These are phyloP conservation scores for Mycena kentingensis DNA, from an alignment of 768 basidiomycete species.

Conservation along the genomic window DNA sequence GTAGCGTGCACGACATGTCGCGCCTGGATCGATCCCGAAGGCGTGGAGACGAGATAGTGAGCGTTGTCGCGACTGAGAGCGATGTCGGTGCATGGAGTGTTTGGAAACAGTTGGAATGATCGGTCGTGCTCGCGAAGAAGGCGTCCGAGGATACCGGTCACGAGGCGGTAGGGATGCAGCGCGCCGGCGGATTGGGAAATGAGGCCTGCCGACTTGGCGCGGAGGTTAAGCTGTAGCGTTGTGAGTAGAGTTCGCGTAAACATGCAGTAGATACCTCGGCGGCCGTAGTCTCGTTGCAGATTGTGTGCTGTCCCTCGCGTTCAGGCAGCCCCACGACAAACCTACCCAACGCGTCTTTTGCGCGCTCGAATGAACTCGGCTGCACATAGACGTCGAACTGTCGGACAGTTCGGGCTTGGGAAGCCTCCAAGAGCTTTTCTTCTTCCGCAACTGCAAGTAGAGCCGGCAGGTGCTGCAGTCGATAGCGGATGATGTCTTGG, in stretches of 20 bases:
- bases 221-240: slow-evolving; percentile 49
- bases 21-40: slow-evolving; percentile 57
- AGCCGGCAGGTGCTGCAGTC: slow-evolving; percentile 56
- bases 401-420: slow-evolving; percentile 60
- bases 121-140: slow-evolving; percentile 50
- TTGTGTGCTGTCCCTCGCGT: slow-evolving; percentile 40
- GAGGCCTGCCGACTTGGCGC: slow-evolving; percentile 47
- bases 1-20: slow-evolving; percentile 80
- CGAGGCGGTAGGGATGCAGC: slow-evolving; percentile 69
- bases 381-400: slow-evolving; percentile 59
- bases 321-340: slow-evolving; percentile 56
- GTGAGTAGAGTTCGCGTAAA: not conserved
- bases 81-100: slow-evolving; percentile 64
- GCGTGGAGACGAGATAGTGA: slow-evolving; percentile 60
- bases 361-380: slow-evolving; percentile 40
- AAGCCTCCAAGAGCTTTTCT: slow-evolving; percentile 51
- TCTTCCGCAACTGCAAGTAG: slow-evolving; percentile 52
- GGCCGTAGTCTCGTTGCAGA: slow-evolving; percentile 32
- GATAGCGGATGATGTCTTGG: slow-evolving; percentile 58
- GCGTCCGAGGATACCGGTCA: slow-evolving; percentile 58
- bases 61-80: slow-evolving; percentile 24
- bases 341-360: slow-evolving; percentile 43
- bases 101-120: slow-evolving; percentile 56
- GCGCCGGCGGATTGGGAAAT: slow-evolving; percentile 60
- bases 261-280: slow-evolving; percentile 29